Base-by-base conservation (phyloP, 192 early-diverging fungal genomes). In the Funneliformis geosporum region DNA sequence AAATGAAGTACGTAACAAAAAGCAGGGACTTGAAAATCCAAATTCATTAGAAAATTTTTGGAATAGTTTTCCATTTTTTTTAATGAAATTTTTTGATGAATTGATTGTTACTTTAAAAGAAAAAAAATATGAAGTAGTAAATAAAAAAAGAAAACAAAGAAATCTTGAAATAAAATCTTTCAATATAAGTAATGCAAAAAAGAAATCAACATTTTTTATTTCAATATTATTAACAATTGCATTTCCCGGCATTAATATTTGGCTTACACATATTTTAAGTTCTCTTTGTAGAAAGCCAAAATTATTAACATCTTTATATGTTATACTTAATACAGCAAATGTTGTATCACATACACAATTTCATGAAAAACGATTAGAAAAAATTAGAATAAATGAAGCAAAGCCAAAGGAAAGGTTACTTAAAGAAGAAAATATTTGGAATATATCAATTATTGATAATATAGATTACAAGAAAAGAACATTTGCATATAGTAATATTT, bases 101-200 rank as follows among this genome's bases (percentile, higher is more conserved):
- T 1, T 73, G 0, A 47, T 73, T 18, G 47, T 28, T 27, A 39
- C 1, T n/a, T 33, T 73, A 55, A 12, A 73, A 55, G 55, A 47
- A 73, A 73, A 55, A n/a, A 73, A 73, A 73, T 21, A 55, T 46
- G n/a, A 46, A 23, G 23, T 73, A 21, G 4, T 46, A 25, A 25
- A 73, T 39, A 73, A 73, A 73, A 73, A 73, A 73, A 50, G 71
- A 28, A 27, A 46, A 6, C 71, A 73, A 73, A 25, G 7, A 73
- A 4, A n/a, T 10, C 7, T 73, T n/a, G 44, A 27, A 25, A 1
- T 11, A 28, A 73, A 73, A 12, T 0, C n/a, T 73, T 73, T 73
- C 55, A 6, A 73, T 59, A 16, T 21, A 5, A 18, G 6, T 33
- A 0, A 42, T 27, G 18, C 43, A 46, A 1, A 39, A 23, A 73